phyloP scores from a whole-genome alignment of 768 basidiomycete genomes.

The Termitomyces sp. region DNA sequence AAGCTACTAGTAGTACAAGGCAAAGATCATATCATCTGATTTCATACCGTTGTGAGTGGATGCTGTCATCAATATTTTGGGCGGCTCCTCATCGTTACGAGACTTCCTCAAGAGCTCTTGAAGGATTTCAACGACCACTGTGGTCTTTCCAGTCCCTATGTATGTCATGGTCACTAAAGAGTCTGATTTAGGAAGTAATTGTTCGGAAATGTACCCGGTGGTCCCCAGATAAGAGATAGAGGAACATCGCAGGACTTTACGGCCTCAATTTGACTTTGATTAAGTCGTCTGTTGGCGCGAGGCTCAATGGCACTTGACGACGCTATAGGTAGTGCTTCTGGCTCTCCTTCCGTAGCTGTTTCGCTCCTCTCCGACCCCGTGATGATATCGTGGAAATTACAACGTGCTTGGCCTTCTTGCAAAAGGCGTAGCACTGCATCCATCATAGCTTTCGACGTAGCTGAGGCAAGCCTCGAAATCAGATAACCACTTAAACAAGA shows the following conservation, averaged over 20 bases:
- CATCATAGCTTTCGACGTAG: constrained; percentile 61
- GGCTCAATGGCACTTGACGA: neutral
- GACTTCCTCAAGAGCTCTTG: constrained; percentile 30
- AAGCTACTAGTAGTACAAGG: neutral
- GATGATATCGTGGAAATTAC: constrained; percentile 46
- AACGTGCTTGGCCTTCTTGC: constrained; percentile 37
- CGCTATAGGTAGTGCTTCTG: neutral
- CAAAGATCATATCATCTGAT: constrained; percentile 13
- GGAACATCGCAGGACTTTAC: constrained; percentile 18
- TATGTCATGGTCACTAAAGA: neutral
- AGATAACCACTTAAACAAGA: neutral
- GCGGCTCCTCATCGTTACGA: constrained; percentile 19
- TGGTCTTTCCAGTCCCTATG: constrained; percentile 67
- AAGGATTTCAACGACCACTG: constrained; percentile 61
- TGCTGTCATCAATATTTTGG: constrained; percentile 63
- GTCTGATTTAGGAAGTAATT: neutral
- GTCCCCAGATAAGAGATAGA: constrained; percentile 28
- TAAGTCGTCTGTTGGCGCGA: constrained; percentile 25
- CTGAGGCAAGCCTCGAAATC: constrained; percentile 20
- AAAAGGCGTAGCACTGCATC: constrained; percentile 51
- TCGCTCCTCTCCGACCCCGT: constrained; percentile 23
- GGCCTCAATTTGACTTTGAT: constrained; percentile 51
- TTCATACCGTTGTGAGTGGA: constrained; percentile 61
- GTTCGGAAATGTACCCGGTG: constrained; percentile 26
- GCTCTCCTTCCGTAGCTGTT: neutral